A percentile compares a stretch with the other conserved stretches of the same genome.
Evolutionary conservation across 2,329 filamentous ascomycete genomes (phyloP).

Genomic region (Phaeomoniella chlamydospora): DNA sequence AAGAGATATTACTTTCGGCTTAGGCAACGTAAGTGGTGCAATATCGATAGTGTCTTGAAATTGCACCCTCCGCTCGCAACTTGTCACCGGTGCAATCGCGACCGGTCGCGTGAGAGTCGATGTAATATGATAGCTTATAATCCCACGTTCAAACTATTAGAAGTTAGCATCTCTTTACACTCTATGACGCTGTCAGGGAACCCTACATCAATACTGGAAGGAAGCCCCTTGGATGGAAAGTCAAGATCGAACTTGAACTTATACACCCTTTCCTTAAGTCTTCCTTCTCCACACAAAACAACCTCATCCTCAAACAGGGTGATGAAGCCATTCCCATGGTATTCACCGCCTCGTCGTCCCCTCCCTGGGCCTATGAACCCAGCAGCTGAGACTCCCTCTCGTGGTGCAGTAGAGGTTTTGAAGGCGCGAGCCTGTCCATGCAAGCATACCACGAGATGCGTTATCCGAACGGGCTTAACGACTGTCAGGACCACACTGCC

Average conservation of each 20-base stretch:
- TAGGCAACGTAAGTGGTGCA: conserved; percentile 57
- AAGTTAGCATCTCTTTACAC: conserved; percentile 7
- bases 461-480: conserved; percentile 45
- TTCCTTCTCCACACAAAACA: conserved; percentile 49
- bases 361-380: conserved; percentile 38
- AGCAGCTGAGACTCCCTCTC: conserved; percentile 35
- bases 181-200: conserved; percentile 5
- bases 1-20: conserved; percentile 69
- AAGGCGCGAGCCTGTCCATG: conserved; percentile 53
- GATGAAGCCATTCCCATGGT: conserved; percentile 50
- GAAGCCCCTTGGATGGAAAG: conserved; percentile 44
- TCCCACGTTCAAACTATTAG: conserved; percentile 82
- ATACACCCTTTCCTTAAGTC: conserved; percentile 48
- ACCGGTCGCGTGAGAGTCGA: conserved; percentile 82
- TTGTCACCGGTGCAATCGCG: conserved; percentile 64
- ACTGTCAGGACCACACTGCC: conserved; percentile 47
- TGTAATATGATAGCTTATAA: conserved; percentile 80
- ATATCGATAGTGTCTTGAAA: conserved; percentile 77
- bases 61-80: conserved; percentile 67
- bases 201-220: conserved; percentile 89
- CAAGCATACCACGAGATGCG: conserved; percentile 47
- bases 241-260: conserved; percentile 51
- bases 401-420: conserved; percentile 44
- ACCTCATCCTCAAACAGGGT: conserved; percentile 52
- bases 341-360: conserved; percentile 35